Evolutionary conservation across 108 stramenopile genomes (phyloP).

Genomic region (Thalassiosira profunda): DNA sequence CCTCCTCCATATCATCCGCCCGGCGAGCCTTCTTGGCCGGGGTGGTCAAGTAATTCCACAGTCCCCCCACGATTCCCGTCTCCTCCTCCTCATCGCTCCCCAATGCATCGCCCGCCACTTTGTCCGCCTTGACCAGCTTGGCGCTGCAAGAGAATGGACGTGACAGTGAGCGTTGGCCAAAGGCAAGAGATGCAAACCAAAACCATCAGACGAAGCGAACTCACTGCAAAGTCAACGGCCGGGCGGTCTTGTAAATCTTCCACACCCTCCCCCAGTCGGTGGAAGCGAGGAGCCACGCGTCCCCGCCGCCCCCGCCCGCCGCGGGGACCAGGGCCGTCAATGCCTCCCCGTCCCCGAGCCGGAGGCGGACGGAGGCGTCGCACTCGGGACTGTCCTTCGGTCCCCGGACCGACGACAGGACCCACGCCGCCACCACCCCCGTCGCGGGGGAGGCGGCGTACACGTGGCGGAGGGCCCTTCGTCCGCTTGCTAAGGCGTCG

Average conservation of each 20-base stretch:
- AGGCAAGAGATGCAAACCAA: too few species aligned
- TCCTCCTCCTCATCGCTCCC: background rate
- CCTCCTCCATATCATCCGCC: background rate
- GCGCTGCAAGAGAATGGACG: too few species aligned
- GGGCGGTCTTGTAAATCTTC: constrained; percentile 20
- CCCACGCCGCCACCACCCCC: constrained; percentile 18
- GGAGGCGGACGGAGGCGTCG: constrained; percentile 15
- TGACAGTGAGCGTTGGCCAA: too few species aligned
- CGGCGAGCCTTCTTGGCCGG: constrained; percentile 12
- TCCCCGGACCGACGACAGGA: background rate
- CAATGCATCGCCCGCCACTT: background rate
- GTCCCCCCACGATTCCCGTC: constrained; percentile 18
- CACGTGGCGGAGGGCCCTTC: constrained; percentile 10
- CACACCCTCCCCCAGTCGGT: constrained; percentile 10
- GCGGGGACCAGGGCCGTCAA: constrained; percentile 3
- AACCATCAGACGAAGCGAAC: too few species aligned
- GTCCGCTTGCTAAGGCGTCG: too few species aligned
- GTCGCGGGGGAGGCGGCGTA: constrained; percentile 14
- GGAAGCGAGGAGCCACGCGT: constrained; percentile 7
- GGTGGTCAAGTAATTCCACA: constrained; percentile 25
- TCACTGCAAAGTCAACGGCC: constrained; percentile 23
- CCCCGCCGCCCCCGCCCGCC: background rate
- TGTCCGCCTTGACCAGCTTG: constrained; percentile 3
- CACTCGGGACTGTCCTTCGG: constrained; percentile 7
- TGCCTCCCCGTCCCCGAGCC: constrained; percentile 4